Conservation (phyloP, 805 yeast genomes). For the Crinitomyces ghanaensis region DNA sequence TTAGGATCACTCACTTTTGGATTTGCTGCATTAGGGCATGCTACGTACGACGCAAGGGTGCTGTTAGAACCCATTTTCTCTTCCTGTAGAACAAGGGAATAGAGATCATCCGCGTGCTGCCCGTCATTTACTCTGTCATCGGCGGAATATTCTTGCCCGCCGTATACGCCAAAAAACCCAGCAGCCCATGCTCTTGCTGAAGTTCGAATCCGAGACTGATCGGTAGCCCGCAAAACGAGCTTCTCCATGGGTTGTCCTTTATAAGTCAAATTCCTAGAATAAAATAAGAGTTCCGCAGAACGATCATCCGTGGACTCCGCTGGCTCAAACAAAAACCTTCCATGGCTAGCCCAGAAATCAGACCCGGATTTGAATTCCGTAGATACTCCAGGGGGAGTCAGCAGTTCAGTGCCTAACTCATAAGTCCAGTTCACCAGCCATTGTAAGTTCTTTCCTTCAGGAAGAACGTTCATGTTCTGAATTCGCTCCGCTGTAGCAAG, state of each 20-base stretch:
- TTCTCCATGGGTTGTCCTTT: conserved; percentile 25
- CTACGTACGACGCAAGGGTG: conserved; percentile 29
- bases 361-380: conserved; percentile 29
- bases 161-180: conserved; percentile 31
- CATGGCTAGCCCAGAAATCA: conserved; percentile 32
- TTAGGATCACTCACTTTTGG: conserved; percentile 20
- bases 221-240: conserved; percentile 29
- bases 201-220: conserved; percentile 29
- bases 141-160: conserved; percentile 22
- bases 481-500: conserved; percentile 26
- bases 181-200: conserved; percentile 35
- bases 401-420: conserved; percentile 23
- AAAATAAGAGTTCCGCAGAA: conserved; percentile 17
- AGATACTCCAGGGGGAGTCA: conserved; percentile 29
- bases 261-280: conserved; percentile 18
- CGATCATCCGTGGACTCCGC: too few species aligned
- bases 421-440: conserved; percentile 28
- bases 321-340: conserved; percentile 26
- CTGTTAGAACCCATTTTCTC: conserved; percentile 26
- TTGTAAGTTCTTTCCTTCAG: conserved; percentile 18
- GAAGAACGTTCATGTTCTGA: conserved; percentile 17
- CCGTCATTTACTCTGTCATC: too few species aligned
- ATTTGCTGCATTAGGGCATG: conserved; percentile 27
- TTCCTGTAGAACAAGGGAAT: conserved; percentile 24
- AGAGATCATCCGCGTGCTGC: conserved; percentile 23